A percentile compares a stretch with the other conserved stretches of the same genome.
These are phyloP conservation scores for Rosa chinensis DNA, from an alignment of 306 rosid species.

Conservation along the genomic window DNA sequence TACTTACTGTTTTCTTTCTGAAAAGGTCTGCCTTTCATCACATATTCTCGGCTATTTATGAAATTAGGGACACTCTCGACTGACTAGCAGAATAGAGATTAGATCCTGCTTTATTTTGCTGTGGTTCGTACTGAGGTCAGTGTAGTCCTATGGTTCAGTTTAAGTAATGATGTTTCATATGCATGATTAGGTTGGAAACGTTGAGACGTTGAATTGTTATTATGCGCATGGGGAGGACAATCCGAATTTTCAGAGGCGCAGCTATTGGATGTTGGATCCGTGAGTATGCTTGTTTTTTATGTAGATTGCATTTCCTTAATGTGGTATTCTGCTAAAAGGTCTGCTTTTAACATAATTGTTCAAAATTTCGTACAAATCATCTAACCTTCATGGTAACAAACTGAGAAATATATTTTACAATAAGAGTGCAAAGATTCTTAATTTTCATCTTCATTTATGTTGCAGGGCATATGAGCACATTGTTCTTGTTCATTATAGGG, in stretches of 20 bases:
- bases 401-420: neutral
- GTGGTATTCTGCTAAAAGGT: conserved; percentile 12
- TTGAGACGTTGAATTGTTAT: conserved; percentile 84
- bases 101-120: conserved; percentile 3
- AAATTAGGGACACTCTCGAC: neutral
- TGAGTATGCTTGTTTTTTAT: conserved; percentile 49
- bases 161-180: conserved; percentile 29
- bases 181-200: conserved; percentile 79
- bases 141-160: conserved; percentile 24
- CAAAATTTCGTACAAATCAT: neutral
- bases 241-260: conserved; percentile 84
- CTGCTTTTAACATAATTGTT: conserved; percentile 2
- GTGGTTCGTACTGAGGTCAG: conserved; percentile 10
- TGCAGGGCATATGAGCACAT: conserved; percentile 85
- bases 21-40: conserved; percentile 10
- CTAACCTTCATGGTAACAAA: neutral
- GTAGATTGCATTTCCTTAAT: conserved; percentile 21
- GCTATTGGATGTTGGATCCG: conserved; percentile 98
- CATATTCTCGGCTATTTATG: neutral
- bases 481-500: conserved; percentile 95
- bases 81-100: neutral
- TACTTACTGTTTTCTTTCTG: conserved; percentile 7
- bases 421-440: neutral
- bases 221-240: conserved; percentile 96
- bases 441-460: conserved; percentile 12